Evolutionary conservation across 139 green algal species (phyloP).

Genomic region (Volvox reticuliferus): DNA sequence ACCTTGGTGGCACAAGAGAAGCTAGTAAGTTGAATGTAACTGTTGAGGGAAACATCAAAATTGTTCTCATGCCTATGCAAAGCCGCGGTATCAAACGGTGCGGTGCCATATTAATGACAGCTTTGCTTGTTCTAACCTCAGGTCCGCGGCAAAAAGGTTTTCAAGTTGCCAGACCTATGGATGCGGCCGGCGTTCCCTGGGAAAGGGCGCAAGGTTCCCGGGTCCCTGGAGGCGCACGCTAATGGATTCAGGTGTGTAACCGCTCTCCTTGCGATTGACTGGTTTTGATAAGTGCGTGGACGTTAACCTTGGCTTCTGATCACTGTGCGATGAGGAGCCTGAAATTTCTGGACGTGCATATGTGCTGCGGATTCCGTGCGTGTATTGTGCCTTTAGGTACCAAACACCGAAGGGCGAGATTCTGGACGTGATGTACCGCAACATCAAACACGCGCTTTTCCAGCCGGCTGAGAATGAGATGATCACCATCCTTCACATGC

Average conservation of each 20-base stretch:
- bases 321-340: no score
- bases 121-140: background rate
- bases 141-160: slow-evolving; percentile 73
- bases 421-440: slow-evolving; percentile 97
- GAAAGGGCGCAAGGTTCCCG: slow-evolving; percentile 92
- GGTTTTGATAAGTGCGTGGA: no score
- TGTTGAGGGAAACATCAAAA: no score
- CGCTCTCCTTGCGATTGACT: background rate
- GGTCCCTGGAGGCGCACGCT: slow-evolving; percentile 93
- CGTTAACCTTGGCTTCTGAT: no score
- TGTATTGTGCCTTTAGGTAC: slow-evolving; percentile 73
- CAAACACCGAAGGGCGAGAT: slow-evolving; percentile 85
- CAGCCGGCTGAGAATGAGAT: slow-evolving; percentile 94
- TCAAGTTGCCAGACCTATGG: slow-evolving; percentile 94
- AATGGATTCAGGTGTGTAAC: slow-evolving; percentile 91
- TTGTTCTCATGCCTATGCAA: no score
- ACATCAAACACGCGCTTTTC: slow-evolving; percentile 99
- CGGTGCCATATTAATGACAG: no score
- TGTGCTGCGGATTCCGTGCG: background rate
- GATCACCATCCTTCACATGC: slow-evolving; percentile 98
- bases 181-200: slow-evolving; percentile 90
- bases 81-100: no score
- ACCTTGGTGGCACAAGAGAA: slow-evolving; percentile 97
- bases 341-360: no score
- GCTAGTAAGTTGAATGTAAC: slow-evolving; percentile 65